Evolutionary conservation across 305 asterid species (phyloP), one percentile per base, ranked within the genome.

Genomic region (Fraxinus floribunda): DNA sequence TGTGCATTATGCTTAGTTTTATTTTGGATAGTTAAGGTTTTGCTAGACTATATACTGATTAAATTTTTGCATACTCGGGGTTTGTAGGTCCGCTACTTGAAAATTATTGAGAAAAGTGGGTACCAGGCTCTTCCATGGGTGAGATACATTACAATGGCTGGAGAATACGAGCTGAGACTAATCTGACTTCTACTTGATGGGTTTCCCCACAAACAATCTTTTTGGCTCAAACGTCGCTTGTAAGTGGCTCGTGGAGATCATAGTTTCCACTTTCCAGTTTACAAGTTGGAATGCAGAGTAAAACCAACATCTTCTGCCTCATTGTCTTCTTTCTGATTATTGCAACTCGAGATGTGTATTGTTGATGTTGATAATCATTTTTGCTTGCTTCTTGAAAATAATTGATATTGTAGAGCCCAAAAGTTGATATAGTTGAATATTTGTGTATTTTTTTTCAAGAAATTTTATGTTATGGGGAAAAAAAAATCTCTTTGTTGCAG

Each of bases 41-140:
- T 79, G 52, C 41, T 39, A 24, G 44, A 78, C n/a, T 57, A 75
- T 60, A 24, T 9, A 78, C 64, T 13, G 49, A 66, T 72, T 46
- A 29, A 81, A 74, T 41, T 16, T 77, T 76, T 57, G 75, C n/a
- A 3, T 52, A 73, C 77, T 77, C 22, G 52, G 62, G 44, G 4
- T 83, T 39, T 78, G 88, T 66, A 91, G 94, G 92, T 91, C 78
- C 92, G 93, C 13, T 90, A 90, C 90, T 82, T 91, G 88, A 91
- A 91, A 85, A 89, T 91, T 81, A 91, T 91, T 16, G 94, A 91
- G 79, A 91, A 91, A 78, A 89, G 94, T 78, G 94, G 94, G 29
- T 91, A 91, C 77, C 94, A 89, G 78, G 92, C 93, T 82, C 93
- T 91, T 62, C 94, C 93, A 24, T 89, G 94, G 94, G 94, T 91